phyloP scores from a whole-genome alignment of 805 yeast species.

The Metschnikowia orientalis region DNA sequence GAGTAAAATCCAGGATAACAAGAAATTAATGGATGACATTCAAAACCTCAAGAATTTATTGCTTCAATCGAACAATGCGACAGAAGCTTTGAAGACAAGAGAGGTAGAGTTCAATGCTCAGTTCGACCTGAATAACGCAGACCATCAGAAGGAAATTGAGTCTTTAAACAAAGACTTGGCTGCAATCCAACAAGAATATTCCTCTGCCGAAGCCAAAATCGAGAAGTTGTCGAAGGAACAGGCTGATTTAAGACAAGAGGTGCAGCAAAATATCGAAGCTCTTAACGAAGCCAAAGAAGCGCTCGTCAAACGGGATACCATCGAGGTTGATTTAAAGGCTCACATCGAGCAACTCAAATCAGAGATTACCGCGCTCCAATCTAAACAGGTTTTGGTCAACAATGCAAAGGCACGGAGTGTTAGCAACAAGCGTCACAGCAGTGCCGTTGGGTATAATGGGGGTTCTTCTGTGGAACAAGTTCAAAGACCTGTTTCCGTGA shows the following conservation, averaged over 20 bases:
- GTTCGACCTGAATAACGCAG: constrained; percentile 40
- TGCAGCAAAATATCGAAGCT: constrained; percentile 56
- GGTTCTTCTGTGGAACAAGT: constrained; percentile 34
- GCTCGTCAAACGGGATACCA: constrained; percentile 53
- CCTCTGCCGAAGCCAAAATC: constrained; percentile 54
- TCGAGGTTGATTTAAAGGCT: constrained; percentile 61
- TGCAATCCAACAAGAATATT: constrained; percentile 51
- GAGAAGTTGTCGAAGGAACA: constrained; percentile 59
- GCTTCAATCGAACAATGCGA: constrained; percentile 50
- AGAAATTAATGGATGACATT: constrained; percentile 61
- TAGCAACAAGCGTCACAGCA: constrained; percentile 39
- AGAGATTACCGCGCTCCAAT: constrained; percentile 46
- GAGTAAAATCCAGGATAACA: constrained; percentile 76
- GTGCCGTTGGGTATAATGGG: constrained; percentile 35
- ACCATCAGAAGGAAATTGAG: constrained; percentile 47
- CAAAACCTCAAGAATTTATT: constrained; percentile 42
- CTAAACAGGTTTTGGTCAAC: constrained; percentile 34
- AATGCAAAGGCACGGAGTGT: constrained; percentile 30
- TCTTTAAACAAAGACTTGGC: constrained; percentile 53
- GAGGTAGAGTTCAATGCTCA: constrained; percentile 50
- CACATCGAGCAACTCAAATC: constrained; percentile 53
- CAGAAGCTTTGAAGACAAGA: constrained; percentile 50
- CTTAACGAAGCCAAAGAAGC: constrained; percentile 57
- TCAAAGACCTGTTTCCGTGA: constrained; percentile 57
- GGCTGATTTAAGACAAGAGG: constrained; percentile 58